Percentiles rank a stretch among this genome's conserved stretches.
phyloP scores from a whole-genome alignment of 352 stramenopile species.

The Phytophthora litchii region DNA sequence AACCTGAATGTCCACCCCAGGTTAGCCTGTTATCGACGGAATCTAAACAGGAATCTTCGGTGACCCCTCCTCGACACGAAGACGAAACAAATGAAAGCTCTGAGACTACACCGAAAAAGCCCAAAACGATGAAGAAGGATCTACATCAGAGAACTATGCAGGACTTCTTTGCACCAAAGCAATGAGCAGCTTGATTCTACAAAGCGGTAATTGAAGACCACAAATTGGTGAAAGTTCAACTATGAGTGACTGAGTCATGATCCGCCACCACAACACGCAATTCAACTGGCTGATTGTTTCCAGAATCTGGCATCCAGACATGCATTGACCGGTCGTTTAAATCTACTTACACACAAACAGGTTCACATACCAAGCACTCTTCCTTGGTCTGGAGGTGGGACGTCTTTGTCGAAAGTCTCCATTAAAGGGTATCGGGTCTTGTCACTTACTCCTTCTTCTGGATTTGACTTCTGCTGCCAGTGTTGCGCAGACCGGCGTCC shows the following conservation, averaged over 20 bases:
- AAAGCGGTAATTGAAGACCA: conserved; percentile 2
- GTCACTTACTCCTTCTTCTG: conserved; percentile 14
- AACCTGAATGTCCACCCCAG: not conserved
- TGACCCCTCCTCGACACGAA: conserved; percentile 8
- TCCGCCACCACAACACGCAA: no score
- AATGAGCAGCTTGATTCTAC: conserved; percentile 5
- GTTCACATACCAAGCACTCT: conserved; percentile 22
- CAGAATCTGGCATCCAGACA: conserved; percentile 13
- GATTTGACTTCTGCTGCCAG: conserved; percentile 12
- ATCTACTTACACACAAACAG: conserved; percentile 32
- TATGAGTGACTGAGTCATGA: no score
- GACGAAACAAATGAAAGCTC: conserved; percentile 4
- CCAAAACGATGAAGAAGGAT: conserved; percentile 19
- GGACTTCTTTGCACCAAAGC: conserved; percentile 33
- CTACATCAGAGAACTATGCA: conserved; percentile 33
- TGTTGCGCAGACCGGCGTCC: conserved; percentile 27
- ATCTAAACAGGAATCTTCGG: not conserved
- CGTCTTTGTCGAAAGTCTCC: conserved; percentile 10
- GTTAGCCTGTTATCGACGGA: not conserved
- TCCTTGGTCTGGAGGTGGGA: conserved; percentile 8
- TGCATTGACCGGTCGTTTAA: conserved; percentile 29
- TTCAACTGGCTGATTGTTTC: no score
- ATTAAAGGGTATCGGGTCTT: not conserved
- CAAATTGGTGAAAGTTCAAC: not conserved
- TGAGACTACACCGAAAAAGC: conserved; percentile 26